phyloP scores from a whole-genome alignment of 2,329 filamentous ascomycete species.

The Neofusicoccum sp. region DNA sequence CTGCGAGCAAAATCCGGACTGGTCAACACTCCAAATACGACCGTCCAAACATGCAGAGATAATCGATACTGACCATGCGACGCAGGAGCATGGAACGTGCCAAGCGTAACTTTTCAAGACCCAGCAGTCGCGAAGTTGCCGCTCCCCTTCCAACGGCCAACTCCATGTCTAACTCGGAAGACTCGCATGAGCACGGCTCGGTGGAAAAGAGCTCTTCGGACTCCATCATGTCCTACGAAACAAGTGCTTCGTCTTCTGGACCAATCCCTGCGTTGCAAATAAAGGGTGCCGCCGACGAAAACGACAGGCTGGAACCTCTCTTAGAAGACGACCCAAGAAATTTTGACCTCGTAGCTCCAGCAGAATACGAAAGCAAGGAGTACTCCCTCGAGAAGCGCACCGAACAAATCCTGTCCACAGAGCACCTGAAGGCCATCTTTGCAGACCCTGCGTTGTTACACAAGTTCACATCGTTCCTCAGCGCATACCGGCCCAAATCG shows the following conservation, averaged over 20 bases:
- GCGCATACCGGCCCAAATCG: constrained; percentile 58
- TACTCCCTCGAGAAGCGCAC: constrained; percentile 64
- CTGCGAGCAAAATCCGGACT: too few species aligned
- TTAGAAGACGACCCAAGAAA: constrained; percentile 54
- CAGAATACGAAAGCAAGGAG: constrained; percentile 28
- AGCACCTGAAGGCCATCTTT: constrained; percentile 66
- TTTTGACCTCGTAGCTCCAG: constrained; percentile 53
- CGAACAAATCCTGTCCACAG: constrained; percentile 63
- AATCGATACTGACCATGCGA: neutral
- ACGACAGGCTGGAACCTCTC: constrained; percentile 46
- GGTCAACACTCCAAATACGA: too few species aligned
- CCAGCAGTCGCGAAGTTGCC: constrained; percentile 18
- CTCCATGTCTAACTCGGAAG: constrained; percentile 24
- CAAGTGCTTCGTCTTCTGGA: constrained; percentile 31
- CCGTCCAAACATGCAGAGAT: neutral
- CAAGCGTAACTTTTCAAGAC: constrained; percentile 17
- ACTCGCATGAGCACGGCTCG: constrained; percentile 19
- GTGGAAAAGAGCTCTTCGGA: constrained; percentile 31
- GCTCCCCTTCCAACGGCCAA: constrained; percentile 4
- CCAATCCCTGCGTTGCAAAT: constrained; percentile 44
- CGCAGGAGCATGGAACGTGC: neutral
- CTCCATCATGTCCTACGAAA: constrained; percentile 37
- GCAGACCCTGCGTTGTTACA: constrained; percentile 61
- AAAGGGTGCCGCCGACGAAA: constrained; percentile 41
- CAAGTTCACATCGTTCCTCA: constrained; percentile 67